phyloP scores from a whole-genome alignment of 2,329 filamentous ascomycete genomes.

The Penicillium sp. region DNA sequence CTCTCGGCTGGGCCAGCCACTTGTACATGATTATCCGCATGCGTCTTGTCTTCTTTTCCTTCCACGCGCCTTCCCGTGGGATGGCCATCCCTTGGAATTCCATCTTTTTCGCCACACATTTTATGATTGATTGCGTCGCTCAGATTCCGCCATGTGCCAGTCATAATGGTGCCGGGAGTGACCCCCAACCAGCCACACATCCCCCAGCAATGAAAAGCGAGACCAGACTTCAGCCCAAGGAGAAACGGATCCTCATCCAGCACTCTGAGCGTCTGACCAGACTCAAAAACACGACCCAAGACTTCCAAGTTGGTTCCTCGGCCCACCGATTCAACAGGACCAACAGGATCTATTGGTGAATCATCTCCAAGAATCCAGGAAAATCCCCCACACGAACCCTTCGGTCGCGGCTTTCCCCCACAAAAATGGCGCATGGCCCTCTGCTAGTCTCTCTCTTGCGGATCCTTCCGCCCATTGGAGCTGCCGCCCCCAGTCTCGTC shows the following conservation, averaged over 20 bases:
- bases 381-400: constrained; percentile 33
- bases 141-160: neutral
- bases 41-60: neutral
- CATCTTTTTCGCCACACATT: neutral
- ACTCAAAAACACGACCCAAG: no score
- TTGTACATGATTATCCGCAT: neutral
- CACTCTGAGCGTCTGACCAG: neutral
- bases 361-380: neutral
- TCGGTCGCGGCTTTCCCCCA: constrained; percentile 26
- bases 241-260: neutral
- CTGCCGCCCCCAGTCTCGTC: constrained; percentile 23
- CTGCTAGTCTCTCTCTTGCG: constrained; percentile 16
- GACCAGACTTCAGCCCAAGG: neutral
- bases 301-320: neutral
- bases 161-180: neutral
- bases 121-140: neutral
- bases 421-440: constrained; percentile 33
- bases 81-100: neutral
- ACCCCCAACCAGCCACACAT: neutral
- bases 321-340: neutral
- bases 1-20: neutral
- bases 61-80: neutral
- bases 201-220: neutral
- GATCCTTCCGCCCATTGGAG: constrained; percentile 23
- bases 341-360: neutral